Base-by-base conservation (phyloP, 2,329 filamentous ascomycete genomes). In the Fusarium sp. region DNA sequence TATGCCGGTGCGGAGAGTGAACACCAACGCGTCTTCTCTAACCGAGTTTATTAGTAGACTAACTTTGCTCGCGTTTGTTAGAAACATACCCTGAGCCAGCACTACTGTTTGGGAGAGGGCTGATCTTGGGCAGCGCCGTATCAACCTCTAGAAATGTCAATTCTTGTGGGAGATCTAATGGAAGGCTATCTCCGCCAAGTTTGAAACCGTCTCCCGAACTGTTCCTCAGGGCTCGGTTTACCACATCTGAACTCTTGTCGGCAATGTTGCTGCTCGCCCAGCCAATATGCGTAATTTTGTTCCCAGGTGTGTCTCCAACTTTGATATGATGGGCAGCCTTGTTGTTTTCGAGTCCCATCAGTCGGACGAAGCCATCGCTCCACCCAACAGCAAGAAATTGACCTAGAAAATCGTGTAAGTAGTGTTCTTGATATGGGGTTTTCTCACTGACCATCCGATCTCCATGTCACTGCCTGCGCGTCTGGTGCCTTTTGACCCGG, bases 341-440 rank as follows among this genome's bases (percentile, higher is more conserved):
- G 77, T 89, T 92, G 72, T 89, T 94, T 77, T 96, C 93, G 23
- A 93, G 81, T 63, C 91, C 92, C 77, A 95, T 86, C 36, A 97
- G 81, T 60, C 93, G 89, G 20, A 96, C 88, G 8, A 87, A 87
- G 30, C 92, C 92, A 81, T 97, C 93, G 71, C 88, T 93, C 89
- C 93, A 97, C 45, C 89, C 93, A 15, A 96, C 88, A 15, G 93
- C 93, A 56, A 97, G 85, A 41, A 93, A 89, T 66, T 92, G 91
- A 10, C 91, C 90, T 91, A 45, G 28, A 59, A 8, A 13, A 15
- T 8, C 41, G n/a, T 8, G 16, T 62, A 8, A 59, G 47, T 20
- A 11, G 37, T n/a, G 4, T 47, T 40, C 9, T 15, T 18, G n/a
- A 34, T 26, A 4, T 6, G 10, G 5, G 12, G 26, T 8, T 28